A percentile compares a stretch with the other conserved stretches of the same genome.
Evolutionary conservation across 202 grass and related monocot genomes (phyloP).

Genomic region (Setaria italica): DNA sequence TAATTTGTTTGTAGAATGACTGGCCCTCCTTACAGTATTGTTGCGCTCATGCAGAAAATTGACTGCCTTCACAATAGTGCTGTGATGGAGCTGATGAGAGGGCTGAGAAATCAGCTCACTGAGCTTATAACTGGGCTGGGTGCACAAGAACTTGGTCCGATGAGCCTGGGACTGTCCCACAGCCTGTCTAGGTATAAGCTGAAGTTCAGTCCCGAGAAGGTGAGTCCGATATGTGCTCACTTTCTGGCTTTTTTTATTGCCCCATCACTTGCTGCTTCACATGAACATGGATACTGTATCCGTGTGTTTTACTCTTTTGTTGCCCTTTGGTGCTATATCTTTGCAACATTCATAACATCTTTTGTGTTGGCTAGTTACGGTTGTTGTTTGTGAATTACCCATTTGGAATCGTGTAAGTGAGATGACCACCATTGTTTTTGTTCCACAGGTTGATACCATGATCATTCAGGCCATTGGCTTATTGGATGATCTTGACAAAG

Average conservation of each 20-base stretch:
- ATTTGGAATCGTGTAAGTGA: too few relatives aligned
- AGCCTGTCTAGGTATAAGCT: slow-evolving; percentile 94
- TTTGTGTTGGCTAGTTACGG: too few relatives aligned
- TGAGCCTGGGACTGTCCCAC: slow-evolving; percentile 87
- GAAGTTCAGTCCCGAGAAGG: slow-evolving; percentile 96
- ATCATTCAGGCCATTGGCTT: slow-evolving; percentile 96
- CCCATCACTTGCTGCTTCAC: too few relatives aligned
- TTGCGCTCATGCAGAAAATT: slow-evolving; percentile 67
- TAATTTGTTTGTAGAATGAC: too few relatives aligned
- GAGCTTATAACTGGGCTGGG: slow-evolving; percentile 86
- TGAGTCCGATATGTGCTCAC: slow-evolving; percentile 12
- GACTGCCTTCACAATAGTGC: slow-evolving; percentile 77
- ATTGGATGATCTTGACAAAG: slow-evolving; percentile 93
- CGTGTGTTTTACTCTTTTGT: too few relatives aligned
- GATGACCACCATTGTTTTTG: neutral
- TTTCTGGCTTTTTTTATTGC: too few relatives aligned
- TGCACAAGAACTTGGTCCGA: slow-evolving; percentile 78
- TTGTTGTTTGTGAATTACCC: too few relatives aligned
- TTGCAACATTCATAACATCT: too few relatives aligned
- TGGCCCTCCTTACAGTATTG: too few relatives aligned
- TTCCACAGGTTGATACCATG: slow-evolving; percentile 88
- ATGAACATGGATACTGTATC: too few relatives aligned
- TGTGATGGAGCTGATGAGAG: slow-evolving; percentile 93
- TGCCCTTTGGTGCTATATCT: too few relatives aligned
- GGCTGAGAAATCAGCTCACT: slow-evolving; percentile 76